Percentiles rank a stretch among this genome's conserved stretches.
These are phyloP conservation scores for Verticillium albo-atrum DNA, from an alignment of 2,329 filamentous ascomycete genomes.

Conservation along the genomic window DNA sequence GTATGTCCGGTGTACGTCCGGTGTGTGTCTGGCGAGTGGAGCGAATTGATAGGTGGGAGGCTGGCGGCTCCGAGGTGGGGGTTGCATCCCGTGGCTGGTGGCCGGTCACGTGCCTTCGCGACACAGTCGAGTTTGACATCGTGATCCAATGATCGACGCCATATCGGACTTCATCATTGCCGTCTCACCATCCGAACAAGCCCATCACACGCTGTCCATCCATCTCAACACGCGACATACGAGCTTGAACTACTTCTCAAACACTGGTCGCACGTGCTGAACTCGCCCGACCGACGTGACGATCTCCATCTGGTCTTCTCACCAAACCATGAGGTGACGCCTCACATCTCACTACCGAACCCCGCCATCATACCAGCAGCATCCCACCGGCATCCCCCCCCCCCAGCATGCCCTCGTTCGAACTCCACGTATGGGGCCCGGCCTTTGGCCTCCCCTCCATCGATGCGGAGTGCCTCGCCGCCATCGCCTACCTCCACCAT, in stretches of 20 bases:
- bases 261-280: background rate
- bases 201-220: background rate
- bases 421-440: slow-evolving; percentile 87
- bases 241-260: background rate
- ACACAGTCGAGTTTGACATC: background rate
- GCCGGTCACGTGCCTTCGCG: background rate
- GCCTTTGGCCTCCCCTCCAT: slow-evolving; percentile 87
- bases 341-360: background rate
- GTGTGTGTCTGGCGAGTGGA: background rate
- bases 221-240: background rate
- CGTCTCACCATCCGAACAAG: background rate
- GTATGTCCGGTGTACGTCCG: background rate
- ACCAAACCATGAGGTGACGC: background rate
- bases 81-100: too few relatives aligned
- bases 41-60: too few relatives aligned
- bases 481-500: slow-evolving; percentile 70
- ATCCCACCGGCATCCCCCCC: too few relatives aligned
- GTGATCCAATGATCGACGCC: background rate
- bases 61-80: too few relatives aligned
- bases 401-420: slow-evolving; percentile 34
- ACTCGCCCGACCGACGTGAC: background rate
- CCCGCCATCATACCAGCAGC: background rate
- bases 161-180: background rate
- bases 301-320: background rate
- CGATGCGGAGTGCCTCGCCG: slow-evolving; percentile 83